Evolutionary conservation across 192 early-diverging fungal genomes (phyloP).

Genomic region (Kickxella alabastrina): DNA sequence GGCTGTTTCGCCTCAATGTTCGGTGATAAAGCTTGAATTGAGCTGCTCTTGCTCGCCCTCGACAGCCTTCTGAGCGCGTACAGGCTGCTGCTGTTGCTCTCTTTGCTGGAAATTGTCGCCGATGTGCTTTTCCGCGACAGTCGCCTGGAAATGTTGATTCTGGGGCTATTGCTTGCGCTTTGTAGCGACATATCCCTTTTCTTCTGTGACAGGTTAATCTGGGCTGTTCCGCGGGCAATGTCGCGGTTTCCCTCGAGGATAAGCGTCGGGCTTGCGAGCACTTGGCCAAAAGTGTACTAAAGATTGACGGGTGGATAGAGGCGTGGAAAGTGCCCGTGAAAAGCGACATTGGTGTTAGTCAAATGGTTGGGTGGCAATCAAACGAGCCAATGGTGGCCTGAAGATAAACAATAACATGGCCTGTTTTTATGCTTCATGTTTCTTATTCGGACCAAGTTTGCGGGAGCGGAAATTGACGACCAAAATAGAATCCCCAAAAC

Average conservation of each 20-base stretch:
- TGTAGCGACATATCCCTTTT: not conserved
- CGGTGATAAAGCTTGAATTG: not conserved
- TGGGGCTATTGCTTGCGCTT: too few species aligned
- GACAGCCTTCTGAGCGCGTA: not conserved
- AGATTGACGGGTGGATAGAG: not conserved
- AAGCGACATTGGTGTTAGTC: too few species aligned
- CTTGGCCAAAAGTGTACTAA: constrained; percentile 50
- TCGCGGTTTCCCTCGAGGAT: constrained; percentile 45
- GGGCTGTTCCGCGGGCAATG: constrained; percentile 40
- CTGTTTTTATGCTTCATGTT: too few species aligned
- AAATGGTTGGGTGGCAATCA: too few species aligned
- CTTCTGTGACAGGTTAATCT: constrained; percentile 28
- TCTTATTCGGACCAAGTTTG: too few species aligned
- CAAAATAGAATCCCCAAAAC: too few species aligned
- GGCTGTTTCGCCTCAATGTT: not conserved
- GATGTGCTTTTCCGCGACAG: not conserved
- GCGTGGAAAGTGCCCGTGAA: not conserved
- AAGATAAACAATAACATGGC: too few species aligned
- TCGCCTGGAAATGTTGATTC: too few species aligned
- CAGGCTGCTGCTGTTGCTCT: not conserved
- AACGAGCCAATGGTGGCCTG: too few species aligned
- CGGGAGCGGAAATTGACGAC: too few species aligned
- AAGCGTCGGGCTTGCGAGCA: constrained; percentile 40
- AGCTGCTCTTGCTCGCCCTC: not conserved
- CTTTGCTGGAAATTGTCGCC: not conserved